These are phyloP conservation scores for Gamsiella multidivaricata DNA, from an alignment of 192 early-diverging fungal genomes.

Conservation along the genomic window DNA sequence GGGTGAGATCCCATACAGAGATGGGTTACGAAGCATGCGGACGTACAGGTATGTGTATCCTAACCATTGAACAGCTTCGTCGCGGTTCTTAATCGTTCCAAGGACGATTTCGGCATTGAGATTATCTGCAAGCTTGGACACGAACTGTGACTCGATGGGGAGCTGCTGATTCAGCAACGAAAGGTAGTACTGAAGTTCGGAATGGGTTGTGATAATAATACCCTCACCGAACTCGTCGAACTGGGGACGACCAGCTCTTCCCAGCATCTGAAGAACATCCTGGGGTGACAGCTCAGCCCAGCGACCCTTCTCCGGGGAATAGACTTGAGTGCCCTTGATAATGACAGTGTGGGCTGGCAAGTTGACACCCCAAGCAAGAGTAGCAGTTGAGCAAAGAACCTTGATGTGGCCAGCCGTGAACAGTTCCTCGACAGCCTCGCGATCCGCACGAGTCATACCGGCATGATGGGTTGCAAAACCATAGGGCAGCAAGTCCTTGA, in stretches of 20 bases:
- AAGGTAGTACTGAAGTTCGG: conserved; percentile 94
- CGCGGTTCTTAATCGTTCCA: conserved; percentile 90
- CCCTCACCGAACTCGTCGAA: conserved; percentile 97
- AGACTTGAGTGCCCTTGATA: conserved; percentile 99
- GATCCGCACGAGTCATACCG: conserved; percentile 92
- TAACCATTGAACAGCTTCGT: conserved; percentile 96
- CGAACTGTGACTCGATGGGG: conserved; percentile 97
- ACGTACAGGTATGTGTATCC: conserved; percentile 96
- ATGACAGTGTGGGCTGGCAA: conserved; percentile 98
- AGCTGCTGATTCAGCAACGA: conserved; percentile 95
- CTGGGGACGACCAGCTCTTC: conserved; percentile 96
- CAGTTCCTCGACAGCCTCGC: conserved; percentile 92
- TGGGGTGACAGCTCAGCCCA: conserved; percentile 97
- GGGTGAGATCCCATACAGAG: conserved; percentile 80
- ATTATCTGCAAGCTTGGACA: conserved; percentile 86
- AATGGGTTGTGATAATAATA: conserved; percentile 94
- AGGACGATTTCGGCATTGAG: conserved; percentile 97
- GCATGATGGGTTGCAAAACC: conserved; percentile 98
- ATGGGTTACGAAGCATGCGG: conserved; percentile 93
- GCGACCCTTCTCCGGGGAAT: conserved; percentile 92
- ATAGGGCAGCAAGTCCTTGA: conserved; percentile 92
- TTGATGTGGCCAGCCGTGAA: conserved; percentile 92
- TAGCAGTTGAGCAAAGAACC: conserved; percentile 96
- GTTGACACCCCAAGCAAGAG: conserved; percentile 99
- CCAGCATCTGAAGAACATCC: conserved; percentile 98